Base-by-base conservation (phyloP, 306 rosid genomes). In the Herpetospermum pedunculosum region DNA sequence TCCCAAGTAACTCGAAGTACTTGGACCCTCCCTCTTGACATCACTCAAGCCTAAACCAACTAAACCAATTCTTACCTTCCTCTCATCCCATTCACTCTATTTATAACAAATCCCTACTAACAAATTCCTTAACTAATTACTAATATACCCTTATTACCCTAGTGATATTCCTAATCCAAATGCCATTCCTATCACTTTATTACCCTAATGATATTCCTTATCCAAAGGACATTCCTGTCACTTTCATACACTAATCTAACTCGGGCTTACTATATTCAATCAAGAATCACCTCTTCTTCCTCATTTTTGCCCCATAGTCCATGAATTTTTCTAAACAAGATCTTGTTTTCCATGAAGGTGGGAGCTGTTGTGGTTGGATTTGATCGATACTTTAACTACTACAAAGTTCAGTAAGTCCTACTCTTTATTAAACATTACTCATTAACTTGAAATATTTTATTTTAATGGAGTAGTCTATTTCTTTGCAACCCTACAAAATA, bases 361-460 rank as follows among this genome's bases (percentile, higher is more conserved):
- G 99, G 97, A 75, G 99, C 99, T 41, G 96, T 94, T 37, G 99
- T 94, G 63, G 99, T 94, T 78, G 99, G 99, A 52, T 94, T 94
- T 80, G 99, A 94, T 87, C 97, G 99, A 77, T 84, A 88, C 80
- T 83, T 94, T 89, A 94, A 94, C 91, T 94, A 94, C 91, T 89
- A 89, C 81, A 94, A 94, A 88, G 55, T 89, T 83, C 99, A 94
- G 99, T 94, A 85, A 91, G 99, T 78, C 78, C 57, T 52, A 16
- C 50, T 57, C 71, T 46, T 40, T 19, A 35, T 29, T 7, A 67
- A 40, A 35, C 30, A 8, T 35, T 54, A 60, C 18, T 23, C 72
- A 62, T 71, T 35, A 53, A 26, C 58, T 53, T 23, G 69, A 18
- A 60, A 34, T 57, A 8, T 2, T 63, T 59, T 30, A 38, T 15